These are phyloP conservation scores for Massospora cicadina DNA, from an alignment of 371 early-diverging fungal genomes.

Conservation along the genomic window DNA sequence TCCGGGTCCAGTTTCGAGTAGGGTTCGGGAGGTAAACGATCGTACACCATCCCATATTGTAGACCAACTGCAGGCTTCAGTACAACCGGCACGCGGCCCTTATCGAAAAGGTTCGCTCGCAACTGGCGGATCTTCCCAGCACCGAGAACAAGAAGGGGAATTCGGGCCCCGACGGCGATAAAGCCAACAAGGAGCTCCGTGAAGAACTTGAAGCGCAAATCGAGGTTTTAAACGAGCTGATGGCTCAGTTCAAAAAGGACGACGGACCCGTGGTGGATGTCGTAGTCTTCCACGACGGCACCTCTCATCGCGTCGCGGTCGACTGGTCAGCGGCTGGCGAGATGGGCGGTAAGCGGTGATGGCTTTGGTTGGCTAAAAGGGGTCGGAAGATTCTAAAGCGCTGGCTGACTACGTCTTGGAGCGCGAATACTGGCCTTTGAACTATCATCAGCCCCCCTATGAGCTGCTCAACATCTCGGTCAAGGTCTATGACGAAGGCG, in stretches of 20 bases:
- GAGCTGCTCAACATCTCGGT: conserved; percentile 73
- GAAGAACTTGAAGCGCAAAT: conserved; percentile 47
- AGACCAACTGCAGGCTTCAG: neutral
- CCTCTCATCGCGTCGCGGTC: conserved; percentile 67
- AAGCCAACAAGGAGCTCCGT: conserved; percentile 24
- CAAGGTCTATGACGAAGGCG: conserved; percentile 78
- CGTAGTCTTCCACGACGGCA: conserved; percentile 75
- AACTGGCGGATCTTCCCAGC: conserved; percentile 41
- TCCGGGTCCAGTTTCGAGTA: conserved; percentile 34
- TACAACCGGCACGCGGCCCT: neutral
- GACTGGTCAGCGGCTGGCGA: conserved; percentile 68
- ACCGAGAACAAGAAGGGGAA: conserved; percentile 15
- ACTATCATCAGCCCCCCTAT: conserved; percentile 24
- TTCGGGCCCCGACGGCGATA: conserved; percentile 40
- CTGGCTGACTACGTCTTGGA: conserved; percentile 65
- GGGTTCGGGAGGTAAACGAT: conserved; percentile 28
- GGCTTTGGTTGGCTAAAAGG: too few species aligned
- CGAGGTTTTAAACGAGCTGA: conserved; percentile 39
- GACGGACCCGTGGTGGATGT: conserved; percentile 64
- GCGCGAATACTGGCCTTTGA: conserved; percentile 50
- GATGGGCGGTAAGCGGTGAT: conserved; percentile 36
- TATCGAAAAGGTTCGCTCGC: conserved; percentile 36
- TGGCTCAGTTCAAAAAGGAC: conserved; percentile 43
- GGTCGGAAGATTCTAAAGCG: conserved; percentile 23
- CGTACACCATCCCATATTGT: neutral